Evolutionary conservation across 2,329 filamentous ascomycete species (phyloP), one percentile per base, ranked within the genome.

Genomic region (Aspergillus sp.): DNA sequence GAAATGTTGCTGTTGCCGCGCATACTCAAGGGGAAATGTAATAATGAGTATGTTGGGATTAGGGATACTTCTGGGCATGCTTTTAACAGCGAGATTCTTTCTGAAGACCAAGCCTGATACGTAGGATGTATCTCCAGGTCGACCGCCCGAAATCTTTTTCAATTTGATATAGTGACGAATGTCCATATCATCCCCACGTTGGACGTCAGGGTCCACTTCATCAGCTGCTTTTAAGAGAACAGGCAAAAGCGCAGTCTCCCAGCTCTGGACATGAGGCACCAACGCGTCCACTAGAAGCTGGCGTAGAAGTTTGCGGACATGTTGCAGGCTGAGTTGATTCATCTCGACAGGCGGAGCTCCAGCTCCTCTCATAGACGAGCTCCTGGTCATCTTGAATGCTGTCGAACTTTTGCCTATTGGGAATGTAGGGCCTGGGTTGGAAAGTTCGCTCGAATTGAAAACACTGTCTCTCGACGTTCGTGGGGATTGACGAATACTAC

Each of bases 161-260:
- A 98, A 71, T 64, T 98, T 98, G 52, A 98, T 88, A 61, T 96
- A 98, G 63, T 97, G 90, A 3, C 93, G 81, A 49, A 98, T 93
- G 63, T 98, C 93, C 76, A 98, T 97, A 61, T 93, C 87, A 64
- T 98, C 93, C 29, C 89, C 90, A 46, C 81, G 80, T 47, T 89
- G 85, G 40, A 96, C 87, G 64, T 97, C 87, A 1, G 93, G 93
- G 52, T 94, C 86, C 3, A 98, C 90, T 61, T 97, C 93, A 54
- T 96, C 89, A 0, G 91, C 94, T 53, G 90, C 93, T 57, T 86
- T 86, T 26, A 96, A 74, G 19, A 98, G 76, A 44, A 98, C 94
- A 0, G 93, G 93, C 36, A 96, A 78, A 8, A 98, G 73, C 0
- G 91, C 88, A 55, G 83, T 90, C 62, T 96, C 87, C 93, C 93